Base-by-base conservation (phyloP, 805 yeast genomes). In the Lipomyces spencermartinsiae region DNA sequence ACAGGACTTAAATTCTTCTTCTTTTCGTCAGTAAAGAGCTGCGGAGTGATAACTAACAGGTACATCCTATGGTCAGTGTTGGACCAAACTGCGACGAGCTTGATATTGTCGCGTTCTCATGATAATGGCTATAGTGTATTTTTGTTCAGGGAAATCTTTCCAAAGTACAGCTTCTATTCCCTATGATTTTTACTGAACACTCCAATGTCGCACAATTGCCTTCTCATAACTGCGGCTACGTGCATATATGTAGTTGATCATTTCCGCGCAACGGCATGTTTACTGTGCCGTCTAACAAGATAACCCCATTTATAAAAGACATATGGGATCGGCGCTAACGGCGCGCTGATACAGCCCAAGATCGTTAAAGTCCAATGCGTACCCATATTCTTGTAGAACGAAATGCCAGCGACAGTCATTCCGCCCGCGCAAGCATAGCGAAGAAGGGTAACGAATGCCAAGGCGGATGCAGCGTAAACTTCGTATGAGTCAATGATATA, bases 381-480 rank as follows among this genome's bases (percentile, higher is more conserved):
- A 6, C 86, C 85, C 78, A 85, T 73, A 25, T 78, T 79, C 66
- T 79, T 78, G 74, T 84, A 84, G 85, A 86, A 83, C 70, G 84
- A 87, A 43, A 81, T 73, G 0, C 86, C 86, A 73, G 86, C 86
- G 31, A 85, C 75, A 1, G 88, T 88, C 78, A 86, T 85, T 1
- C 73, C 80, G 6, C 86, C 89, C 55, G 85, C 83, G 81, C 84
- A 80, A 0, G 78, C 73, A 63, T 85, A 82, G 76, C 89, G 80
- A 35, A 85, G 80, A 63, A 86, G 79, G 1, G 88, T 90, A 78
- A 91, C 91, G 10, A 95, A 94, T 46, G 95, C 94, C 67, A 91
- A 77, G 2, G 93, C 92, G n/a, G 92, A 87, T 0, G 96, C 96
- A 43, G 91, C 88, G 39, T 75, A 79, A 12, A 80, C 74, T 71